These are phyloP conservation scores for Aspergillus phoenicis DNA, from an alignment of 2,329 filamentous ascomycete species.

Conservation along the genomic window DNA sequence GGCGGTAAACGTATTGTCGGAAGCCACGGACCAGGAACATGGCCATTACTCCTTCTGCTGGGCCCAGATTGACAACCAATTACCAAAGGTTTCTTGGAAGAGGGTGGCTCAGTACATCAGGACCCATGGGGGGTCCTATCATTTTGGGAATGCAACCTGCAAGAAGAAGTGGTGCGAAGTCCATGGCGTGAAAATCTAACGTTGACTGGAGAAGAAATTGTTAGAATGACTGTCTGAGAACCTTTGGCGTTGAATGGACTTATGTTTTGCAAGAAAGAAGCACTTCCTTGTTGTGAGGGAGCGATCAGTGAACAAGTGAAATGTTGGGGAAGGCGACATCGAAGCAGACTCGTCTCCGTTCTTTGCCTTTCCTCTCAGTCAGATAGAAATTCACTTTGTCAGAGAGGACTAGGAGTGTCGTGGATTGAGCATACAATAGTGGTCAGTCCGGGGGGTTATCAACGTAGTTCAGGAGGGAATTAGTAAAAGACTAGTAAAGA, in stretches of 20 bases:
- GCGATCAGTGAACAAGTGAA: not conserved
- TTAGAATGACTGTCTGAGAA: not conserved
- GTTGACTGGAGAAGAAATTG: not conserved
- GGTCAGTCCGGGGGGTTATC: not conserved
- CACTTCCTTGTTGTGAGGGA: not conserved
- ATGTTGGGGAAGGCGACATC: not conserved
- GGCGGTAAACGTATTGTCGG: conserved; percentile 36
- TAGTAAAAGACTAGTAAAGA: not conserved
- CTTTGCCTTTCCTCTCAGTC: no score
- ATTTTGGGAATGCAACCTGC: conserved; percentile 63
- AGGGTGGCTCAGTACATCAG: conserved; percentile 58
- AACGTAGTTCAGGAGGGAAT: not conserved
- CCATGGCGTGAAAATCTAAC: conserved; percentile 27
- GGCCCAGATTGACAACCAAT: conserved; percentile 16
- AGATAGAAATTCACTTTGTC: no score
- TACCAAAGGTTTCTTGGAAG: conserved; percentile 61
- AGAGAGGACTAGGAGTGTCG: not conserved
- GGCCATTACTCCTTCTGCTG: conserved; percentile 8
- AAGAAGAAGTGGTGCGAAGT: conserved; percentile 64
- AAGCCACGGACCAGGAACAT: conserved; percentile 15
- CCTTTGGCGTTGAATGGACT: not conserved
- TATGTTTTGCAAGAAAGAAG: not conserved
- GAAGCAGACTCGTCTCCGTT: not conserved
- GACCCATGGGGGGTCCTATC: conserved; percentile 57
- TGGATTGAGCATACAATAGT: not conserved